Evolutionary conservation across 2,329 filamentous ascomycete species (phyloP).

Genomic region (Epichloe festucae): DNA sequence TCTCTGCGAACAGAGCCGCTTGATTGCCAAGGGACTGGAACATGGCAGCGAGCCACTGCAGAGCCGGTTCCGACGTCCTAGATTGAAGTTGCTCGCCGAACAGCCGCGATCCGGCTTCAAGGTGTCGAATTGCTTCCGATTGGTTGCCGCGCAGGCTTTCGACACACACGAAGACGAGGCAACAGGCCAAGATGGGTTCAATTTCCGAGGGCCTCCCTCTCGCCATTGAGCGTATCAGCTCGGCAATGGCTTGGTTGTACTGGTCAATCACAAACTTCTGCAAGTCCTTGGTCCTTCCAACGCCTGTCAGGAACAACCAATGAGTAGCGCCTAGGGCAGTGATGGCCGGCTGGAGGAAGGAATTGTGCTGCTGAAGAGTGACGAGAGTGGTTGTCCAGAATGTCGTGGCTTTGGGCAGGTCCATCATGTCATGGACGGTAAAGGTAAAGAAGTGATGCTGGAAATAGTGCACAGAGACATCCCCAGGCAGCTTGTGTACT

Average conservation of each 20-base stretch:
- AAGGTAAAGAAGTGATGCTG: conserved; percentile 3
- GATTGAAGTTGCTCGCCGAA: background rate
- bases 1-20: conserved; percentile 1
- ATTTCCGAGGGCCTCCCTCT: background rate
- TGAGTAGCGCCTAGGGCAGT: conserved; percentile 1
- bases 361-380: background rate
- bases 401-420: background rate
- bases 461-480: conserved; percentile 1
- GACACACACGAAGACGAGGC: conserved; percentile 1
- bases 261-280: background rate
- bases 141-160: conserved; percentile 3
- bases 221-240: background rate
- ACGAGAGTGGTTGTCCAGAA: conserved; percentile 1
- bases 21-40: conserved; percentile 3
- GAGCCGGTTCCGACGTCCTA: background rate
- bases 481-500: background rate
- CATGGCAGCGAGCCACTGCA: conserved; percentile 3
- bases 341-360: conserved; percentile 1
- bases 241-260: conserved; percentile 1
- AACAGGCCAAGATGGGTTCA: conserved; percentile 1
- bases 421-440: conserved; percentile 2
- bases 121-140: conserved; percentile 1
- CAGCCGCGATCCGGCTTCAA: conserved; percentile 1
- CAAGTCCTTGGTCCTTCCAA: background rate
- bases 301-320: background rate